Evolutionary conservation across 2,329 filamentous ascomycete species (phyloP), one percentile per base, ranked within the genome.

Genomic region (Colletotrichum sp.): DNA sequence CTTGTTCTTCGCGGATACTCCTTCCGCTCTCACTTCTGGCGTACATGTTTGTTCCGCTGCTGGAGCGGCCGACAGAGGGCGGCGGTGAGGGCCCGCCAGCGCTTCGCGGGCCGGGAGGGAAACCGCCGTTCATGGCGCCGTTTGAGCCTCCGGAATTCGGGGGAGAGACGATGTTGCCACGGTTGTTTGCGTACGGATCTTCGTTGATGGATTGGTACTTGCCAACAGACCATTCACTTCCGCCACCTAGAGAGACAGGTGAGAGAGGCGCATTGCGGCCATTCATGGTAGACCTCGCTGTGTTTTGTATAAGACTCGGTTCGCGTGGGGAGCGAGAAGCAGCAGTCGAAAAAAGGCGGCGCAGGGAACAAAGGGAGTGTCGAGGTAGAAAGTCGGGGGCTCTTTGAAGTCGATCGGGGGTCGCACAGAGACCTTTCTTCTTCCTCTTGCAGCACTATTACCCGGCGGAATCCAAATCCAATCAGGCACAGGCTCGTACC

Each of bases 61-160:
- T 98, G 68, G 95, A 98, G 78, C 95, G 91, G 78, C 94, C 95
- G 79, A 98, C 90, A 7, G 96, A 99, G 78, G 94, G 95, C 30
- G 97, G 96, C 71, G 96, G 96, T 67, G 96, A 98, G 68, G 96
- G 92, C 30, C 89, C 91, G 79, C 90, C 91, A 77, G 87, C 87
- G 83, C 87, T 91, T 86, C 88, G 89, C 84, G 88, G 90, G 77
- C 87, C 89, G 36, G 89, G 83, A 68, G 90, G 87, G 81, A 91
- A 92, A 78, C 86, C 81, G 81, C 87, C 89, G 85, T 92, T 93
- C 88, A 93, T 92, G 81, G 79, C 81, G 81, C 87, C 86, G 87
- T 88, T 88, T 79, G 90, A 89, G 82, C 91, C 88, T 84, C 90
- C 93, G 69, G 94, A 95, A 80, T 92, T 91, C 64, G 93, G 93